Base-by-base conservation (phyloP, 1,284 basidiomycete genomes). In the Heliocybe sulcata region DNA sequence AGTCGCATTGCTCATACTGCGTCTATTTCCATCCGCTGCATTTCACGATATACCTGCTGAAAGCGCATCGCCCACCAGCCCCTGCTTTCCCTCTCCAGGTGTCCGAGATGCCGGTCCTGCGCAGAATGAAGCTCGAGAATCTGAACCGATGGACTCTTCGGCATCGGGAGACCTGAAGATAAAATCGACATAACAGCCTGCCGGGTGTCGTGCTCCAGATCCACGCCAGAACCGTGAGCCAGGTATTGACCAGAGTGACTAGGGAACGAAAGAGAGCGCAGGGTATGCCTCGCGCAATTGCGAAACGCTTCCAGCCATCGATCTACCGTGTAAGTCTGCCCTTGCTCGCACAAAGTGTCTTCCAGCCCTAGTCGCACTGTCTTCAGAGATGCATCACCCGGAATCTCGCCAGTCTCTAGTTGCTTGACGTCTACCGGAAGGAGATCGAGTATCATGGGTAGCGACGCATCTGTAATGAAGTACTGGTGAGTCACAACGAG, bases 51-150 rank as follows among this genome's bases (percentile, higher is more conserved):
- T 3, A 90, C 82, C 59, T 87, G 80, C 60, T 84, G 82, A 61
- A 90, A 90, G 45, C 87, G 72, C 53, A 84, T 63, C 2, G 82
- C 77, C 89, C 90, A 92, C 86, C 87, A 92, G 2, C 81, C 85
- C 0, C 89, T 74, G 61, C 91, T 86, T 64, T 90, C 85, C 42
- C 86, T 69, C 63, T 91, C 89, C 54, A 73, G 73, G 52, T 72
- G 67, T 25, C 65, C 67, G 35, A 67, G 58, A 49, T 20, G 14
- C 4, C 8, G 4, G 58, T 66, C 64, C 19, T 65, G 51, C 10
- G 59, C 57, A 12, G 26, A 3, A 25, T 55, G 23, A 0, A 61
- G 61, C 35, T 74, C 75, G 1, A 68, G 67, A 9, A 78, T 61
- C 59, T 85, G 83, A 54, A 79, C 66, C 0, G 83, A 87, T 9